Base-by-base conservation (phyloP, 495 filamentous ascomycete species). In the Aspergillus egyptiacus region DNA sequence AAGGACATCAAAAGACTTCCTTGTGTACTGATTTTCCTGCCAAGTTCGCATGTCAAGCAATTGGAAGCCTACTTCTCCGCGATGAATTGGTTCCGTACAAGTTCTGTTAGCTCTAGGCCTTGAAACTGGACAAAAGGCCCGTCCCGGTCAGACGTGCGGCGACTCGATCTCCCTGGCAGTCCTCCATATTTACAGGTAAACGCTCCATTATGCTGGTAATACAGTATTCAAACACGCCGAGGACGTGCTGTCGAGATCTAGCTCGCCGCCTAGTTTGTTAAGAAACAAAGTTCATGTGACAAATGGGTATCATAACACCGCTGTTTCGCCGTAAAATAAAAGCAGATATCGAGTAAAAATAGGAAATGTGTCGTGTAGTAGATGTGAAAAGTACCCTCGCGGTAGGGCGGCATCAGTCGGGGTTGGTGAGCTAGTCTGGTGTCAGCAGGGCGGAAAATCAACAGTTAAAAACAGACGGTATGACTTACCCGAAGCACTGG, bases 401-500 rank as follows among this genome's bases (percentile, higher is more conserved):
- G 30, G 14, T 9, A 27, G 35, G 19, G 32, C 18, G 30, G 17
- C 39, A 30, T 20, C 68, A 72, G 47, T 79, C 76, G 27, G 76
- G 74, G 56, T 79, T 79, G n/a, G 76, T 73, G 50, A 78, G 65
- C 76, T 79, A 53, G 36, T 40, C 11, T 9, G 25, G 23, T 7
- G 53, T 71, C 58, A 70, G 67, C 28, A 44, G 1, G 1, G 20
- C 15, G 9, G 2, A 23, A 45, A 10, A 34, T 20, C 6, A 10
- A 20, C n/a, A n/a, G n/a, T n/a, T 4, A 27, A 35, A 13, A 31
- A 35, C 28, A n/a, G 17, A 34, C 24, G 22, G 9, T 9, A 15
- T 25, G 17, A 40, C 75, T 65, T 56, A 79, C 76, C 9, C 75
- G 69, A 53, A 80, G 63, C 42, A 80, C 77, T 35, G 74, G 77